These are phyloP conservation scores for Magnolia changhungtana DNA, from an alignment of 164 flowering plant genomes.

Conservation along the genomic window DNA sequence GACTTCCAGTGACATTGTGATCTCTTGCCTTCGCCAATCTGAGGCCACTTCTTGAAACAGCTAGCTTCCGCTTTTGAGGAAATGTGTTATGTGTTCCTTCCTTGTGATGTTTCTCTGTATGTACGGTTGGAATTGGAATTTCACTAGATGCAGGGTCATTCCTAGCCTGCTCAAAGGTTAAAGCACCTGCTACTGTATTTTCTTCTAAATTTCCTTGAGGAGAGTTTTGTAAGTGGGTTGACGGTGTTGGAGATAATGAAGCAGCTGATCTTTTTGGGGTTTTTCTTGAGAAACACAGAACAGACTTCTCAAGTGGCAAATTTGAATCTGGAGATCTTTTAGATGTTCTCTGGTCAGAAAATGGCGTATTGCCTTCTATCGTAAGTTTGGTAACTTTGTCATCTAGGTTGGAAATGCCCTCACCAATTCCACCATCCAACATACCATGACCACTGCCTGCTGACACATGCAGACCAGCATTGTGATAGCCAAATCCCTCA, in stretches of 20 bases:
- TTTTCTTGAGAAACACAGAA: conserved; percentile 37
- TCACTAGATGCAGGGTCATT: conserved; percentile 12
- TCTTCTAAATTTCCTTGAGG: conserved; percentile 16
- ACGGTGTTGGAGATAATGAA: conserved; percentile 20
- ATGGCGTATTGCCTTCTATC: conserved; percentile 16
- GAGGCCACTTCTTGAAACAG: conserved; percentile 22
- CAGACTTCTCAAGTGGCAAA: conserved; percentile 15
- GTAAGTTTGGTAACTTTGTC: conserved; percentile 19
- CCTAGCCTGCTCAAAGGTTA: conserved; percentile 16
- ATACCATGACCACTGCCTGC: neutral
- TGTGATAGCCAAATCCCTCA: conserved; percentile 15
- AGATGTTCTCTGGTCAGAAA: conserved; percentile 22
- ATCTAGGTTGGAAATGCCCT: conserved; percentile 8
- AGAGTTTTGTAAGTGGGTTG: conserved; percentile 22
- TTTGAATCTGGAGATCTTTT: conserved; percentile 29
- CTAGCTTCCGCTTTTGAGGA: conserved; percentile 36
- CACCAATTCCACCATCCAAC: conserved; percentile 7
- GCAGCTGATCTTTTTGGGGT: conserved; percentile 28
- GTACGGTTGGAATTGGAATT: conserved; percentile 18
- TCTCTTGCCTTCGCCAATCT: conserved; percentile 25
- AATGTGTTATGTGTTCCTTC: conserved; percentile 16
- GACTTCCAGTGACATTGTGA: conserved; percentile 10
- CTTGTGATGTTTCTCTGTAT: conserved; percentile 10
- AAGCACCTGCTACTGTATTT: conserved; percentile 4
- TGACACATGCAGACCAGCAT: conserved; percentile 4